These are phyloP conservation scores for Ilex paraguariensis DNA, from an alignment of 305 asterid genomes.

Conservation along the genomic window DNA sequence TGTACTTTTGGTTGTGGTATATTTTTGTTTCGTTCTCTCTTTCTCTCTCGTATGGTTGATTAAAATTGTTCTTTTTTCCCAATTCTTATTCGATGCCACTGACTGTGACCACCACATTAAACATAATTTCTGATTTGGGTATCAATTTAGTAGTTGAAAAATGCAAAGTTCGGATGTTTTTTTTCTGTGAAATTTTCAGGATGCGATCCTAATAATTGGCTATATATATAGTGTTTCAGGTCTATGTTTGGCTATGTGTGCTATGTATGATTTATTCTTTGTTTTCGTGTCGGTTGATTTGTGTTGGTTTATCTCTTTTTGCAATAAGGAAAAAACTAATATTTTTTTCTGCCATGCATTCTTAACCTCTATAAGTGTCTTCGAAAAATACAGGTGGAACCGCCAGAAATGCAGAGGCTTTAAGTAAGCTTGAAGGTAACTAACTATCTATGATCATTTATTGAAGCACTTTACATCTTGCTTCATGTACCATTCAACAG, in stretches of 20 bases:
- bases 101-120: background rate
- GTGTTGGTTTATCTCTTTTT: background rate
- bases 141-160: constrained; percentile 11
- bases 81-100: background rate
- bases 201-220: constrained; percentile 76
- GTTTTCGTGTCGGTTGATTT: background rate
- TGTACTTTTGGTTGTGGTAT: constrained; percentile 72
- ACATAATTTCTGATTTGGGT: background rate
- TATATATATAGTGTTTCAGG: constrained; percentile 77
- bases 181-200: constrained; percentile 47
- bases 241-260: constrained; percentile 15
- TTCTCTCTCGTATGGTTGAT: constrained; percentile 5
- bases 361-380: constrained; percentile 15
- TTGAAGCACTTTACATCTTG: too few species aligned
- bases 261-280: constrained; percentile 3
- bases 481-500: too few species aligned
- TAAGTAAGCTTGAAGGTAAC: constrained; percentile 66
- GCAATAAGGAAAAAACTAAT: background rate
- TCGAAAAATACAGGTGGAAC: constrained; percentile 65
- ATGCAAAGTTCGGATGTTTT: constrained; percentile 7
- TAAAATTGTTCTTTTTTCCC: constrained; percentile 6
- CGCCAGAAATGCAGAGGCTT: constrained; percentile 39
- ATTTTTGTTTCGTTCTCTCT: constrained; percentile 4
- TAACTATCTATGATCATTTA: constrained; percentile 6
- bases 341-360: constrained; percentile 4